Evolutionary conservation across 2,329 filamentous ascomycete species (phyloP), one percentile per base, ranked within the genome.

Genomic region (Pseudonectria buxi): DNA sequence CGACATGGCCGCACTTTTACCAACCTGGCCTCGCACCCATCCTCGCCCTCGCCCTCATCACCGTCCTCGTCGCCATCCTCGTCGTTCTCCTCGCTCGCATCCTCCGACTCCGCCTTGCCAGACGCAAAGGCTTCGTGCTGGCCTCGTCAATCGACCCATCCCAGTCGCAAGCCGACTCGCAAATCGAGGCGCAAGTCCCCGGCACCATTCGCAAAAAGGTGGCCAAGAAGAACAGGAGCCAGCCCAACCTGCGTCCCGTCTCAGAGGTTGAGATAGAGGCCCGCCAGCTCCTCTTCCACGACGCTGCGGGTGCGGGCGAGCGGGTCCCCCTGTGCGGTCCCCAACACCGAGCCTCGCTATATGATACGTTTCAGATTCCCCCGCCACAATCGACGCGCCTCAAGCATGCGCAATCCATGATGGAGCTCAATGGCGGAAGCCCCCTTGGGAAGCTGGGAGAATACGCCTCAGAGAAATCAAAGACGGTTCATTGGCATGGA

Each of bases 401-500:
- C 10, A 51, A 53, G 28, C 35, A 33, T 18, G 46, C 47, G 4
- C 42, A 30, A 15, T 53, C 50, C 3, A 50, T 50, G 50, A 53
- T 51, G 50, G 50, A 50, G 24, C 32, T 53, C 2, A 50, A 51
- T 9, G 48, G 46, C 7, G 48, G 39, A 4, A 37, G 24, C 7
- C 50, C 46, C 1, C 37, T 50, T 4, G 40, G 44, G n/a, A 35
- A 30, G 4, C 25, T n/a, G 11, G 30, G 33, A 6, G 44, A 35
- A n/a, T 40, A 43, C 26, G 33, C 36, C 2, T 35, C 28, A 6
- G 41, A 40, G 22, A 50, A 46, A 32, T 41, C 49, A 6, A 52
- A 50, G 26, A 47, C 49, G 3, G 47, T 54, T 27, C 51, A 50
- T 37, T 54, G 48, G 47, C 51, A 54, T 36, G 53, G 51, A 7